phyloP scores from a whole-genome alignment of 768 basidiomycete genomes.

The Hericium rajendrae region DNA sequence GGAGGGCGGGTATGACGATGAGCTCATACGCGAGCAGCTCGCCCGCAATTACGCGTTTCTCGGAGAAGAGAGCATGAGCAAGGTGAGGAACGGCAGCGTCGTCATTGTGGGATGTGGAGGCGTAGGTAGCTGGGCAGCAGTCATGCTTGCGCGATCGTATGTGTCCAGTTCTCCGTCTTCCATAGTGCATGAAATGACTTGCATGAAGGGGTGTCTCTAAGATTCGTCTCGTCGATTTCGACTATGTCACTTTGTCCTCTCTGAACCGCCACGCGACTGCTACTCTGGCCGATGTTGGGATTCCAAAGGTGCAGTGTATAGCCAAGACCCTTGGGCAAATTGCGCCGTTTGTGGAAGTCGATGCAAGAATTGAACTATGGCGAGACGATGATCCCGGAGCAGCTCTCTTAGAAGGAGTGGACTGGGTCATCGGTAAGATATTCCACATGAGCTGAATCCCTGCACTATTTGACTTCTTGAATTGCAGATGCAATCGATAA shows the following conservation, averaged over 20 bases:
- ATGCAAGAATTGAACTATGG: conserved; percentile 80
- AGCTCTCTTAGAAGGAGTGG: conserved; percentile 64
- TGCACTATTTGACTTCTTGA: neutral
- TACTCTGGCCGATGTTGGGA: conserved; percentile 81
- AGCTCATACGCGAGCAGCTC: conserved; percentile 79
- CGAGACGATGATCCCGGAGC: conserved; percentile 65
- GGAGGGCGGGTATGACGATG: conserved; percentile 54
- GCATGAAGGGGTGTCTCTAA: conserved; percentile 55
- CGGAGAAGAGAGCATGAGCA: conserved; percentile 79
- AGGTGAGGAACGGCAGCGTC: conserved; percentile 64
- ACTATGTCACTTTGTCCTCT: conserved; percentile 91
- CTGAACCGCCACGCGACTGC: conserved; percentile 94
- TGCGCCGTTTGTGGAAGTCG: conserved; percentile 81
- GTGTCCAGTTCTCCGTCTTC: conserved; percentile 21
- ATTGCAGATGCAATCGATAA: conserved; percentile 89
- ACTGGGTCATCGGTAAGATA: conserved; percentile 83
- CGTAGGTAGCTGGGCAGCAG: conserved; percentile 92
- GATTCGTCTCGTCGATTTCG: conserved; percentile 85
- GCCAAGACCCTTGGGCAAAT: conserved; percentile 60
- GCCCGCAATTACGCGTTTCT: conserved; percentile 94
- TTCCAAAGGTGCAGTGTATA: conserved; percentile 79
- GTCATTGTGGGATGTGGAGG: conserved; percentile 94
- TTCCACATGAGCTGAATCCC: neutral
- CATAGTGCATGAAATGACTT: neutral
- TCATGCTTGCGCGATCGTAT: conserved; percentile 88